phyloP scores from a whole-genome alignment of 306 rosid genomes.

The Corylus avellana region DNA sequence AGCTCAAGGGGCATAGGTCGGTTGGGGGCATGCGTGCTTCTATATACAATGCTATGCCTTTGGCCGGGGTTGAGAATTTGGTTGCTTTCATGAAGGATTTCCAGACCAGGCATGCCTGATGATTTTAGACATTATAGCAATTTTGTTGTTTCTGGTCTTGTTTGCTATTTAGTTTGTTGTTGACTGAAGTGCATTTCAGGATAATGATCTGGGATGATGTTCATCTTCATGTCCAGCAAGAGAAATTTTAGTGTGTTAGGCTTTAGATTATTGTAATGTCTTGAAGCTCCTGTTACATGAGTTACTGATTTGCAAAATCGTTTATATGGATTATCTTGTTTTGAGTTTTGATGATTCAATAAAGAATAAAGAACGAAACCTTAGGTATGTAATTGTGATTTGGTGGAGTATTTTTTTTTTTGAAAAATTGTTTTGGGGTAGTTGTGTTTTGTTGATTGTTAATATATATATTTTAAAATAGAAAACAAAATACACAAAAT shows the following conservation, averaged over 20 bases:
- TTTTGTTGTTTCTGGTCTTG: not conserved
- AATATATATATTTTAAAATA: too few species aligned
- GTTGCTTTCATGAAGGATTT: slow-evolving; percentile 95
- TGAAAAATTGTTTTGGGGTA: too few species aligned
- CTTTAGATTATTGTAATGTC: not conserved
- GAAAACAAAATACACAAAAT: too few species aligned
- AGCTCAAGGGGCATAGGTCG: slow-evolving; percentile 95
- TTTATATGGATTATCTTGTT: not conserved
- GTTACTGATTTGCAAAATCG: not conserved
- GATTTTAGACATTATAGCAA: not conserved
- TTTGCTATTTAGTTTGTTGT: not conserved
- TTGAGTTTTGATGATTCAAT: not conserved
- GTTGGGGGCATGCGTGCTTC: slow-evolving; percentile 99
- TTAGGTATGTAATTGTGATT: too few species aligned
- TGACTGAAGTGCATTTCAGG: not conserved
- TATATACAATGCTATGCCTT: slow-evolving; percentile 94
- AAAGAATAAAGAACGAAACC: not conserved
- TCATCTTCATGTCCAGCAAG: not conserved
- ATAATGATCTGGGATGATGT: not conserved
- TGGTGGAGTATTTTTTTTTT: too few species aligned
- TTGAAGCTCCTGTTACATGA: not conserved
- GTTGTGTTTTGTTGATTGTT: too few species aligned
- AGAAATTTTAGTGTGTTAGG: not conserved
- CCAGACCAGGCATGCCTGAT: slow-evolving; percentile 72
- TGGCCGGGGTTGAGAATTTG: slow-evolving; percentile 94